A percentile compares a stretch with the other conserved stretches of the same genome.
phyloP scores from a whole-genome alignment of 2,329 filamentous ascomycete species.

The Scolecobasidium constrictum region DNA sequence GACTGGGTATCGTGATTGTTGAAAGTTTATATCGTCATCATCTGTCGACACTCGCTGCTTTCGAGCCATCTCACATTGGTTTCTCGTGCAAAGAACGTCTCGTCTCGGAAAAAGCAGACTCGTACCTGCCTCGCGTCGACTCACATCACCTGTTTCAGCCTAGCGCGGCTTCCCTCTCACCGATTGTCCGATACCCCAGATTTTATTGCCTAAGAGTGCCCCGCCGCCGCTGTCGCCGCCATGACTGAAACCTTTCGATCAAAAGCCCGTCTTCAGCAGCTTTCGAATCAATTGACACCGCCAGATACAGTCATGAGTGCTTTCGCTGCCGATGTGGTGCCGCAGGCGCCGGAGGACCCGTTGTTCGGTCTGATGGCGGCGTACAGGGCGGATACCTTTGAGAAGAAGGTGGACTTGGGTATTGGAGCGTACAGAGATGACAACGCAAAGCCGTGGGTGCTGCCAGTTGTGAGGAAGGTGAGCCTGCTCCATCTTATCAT shows the following conservation, averaged over 20 bases:
- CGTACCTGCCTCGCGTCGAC: too few species aligned
- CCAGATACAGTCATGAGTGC: conserved; percentile 48
- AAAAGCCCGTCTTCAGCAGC: conserved; percentile 6
- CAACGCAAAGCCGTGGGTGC: conserved; percentile 91
- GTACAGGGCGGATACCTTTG: conserved; percentile 64
- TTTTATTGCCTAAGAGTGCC: neutral
- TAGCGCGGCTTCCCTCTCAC: neutral
- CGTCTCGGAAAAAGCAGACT: too few species aligned
- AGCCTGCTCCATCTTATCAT: conserved; percentile 64
- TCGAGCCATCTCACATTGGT: too few species aligned
- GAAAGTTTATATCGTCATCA: too few species aligned
- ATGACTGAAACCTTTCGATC: neutral
- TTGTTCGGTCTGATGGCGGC: conserved; percentile 88
- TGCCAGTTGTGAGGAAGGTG: conserved; percentile 95
- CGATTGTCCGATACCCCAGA: neutral
- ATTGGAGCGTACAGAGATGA: conserved; percentile 93
- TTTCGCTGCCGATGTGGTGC: conserved; percentile 68
- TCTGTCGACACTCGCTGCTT: too few species aligned
- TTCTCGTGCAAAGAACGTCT: too few species aligned
- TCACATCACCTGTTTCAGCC: neutral
- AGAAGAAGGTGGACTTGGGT: conserved; percentile 86
- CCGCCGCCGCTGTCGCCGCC: too few species aligned
- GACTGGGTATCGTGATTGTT: too few species aligned
- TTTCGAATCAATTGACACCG: conserved; percentile 8
- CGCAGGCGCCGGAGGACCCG: conserved; percentile 87